Evolutionary conservation across 2,329 filamentous ascomycete species (phyloP).

Genomic region (Alternaria panax): DNA sequence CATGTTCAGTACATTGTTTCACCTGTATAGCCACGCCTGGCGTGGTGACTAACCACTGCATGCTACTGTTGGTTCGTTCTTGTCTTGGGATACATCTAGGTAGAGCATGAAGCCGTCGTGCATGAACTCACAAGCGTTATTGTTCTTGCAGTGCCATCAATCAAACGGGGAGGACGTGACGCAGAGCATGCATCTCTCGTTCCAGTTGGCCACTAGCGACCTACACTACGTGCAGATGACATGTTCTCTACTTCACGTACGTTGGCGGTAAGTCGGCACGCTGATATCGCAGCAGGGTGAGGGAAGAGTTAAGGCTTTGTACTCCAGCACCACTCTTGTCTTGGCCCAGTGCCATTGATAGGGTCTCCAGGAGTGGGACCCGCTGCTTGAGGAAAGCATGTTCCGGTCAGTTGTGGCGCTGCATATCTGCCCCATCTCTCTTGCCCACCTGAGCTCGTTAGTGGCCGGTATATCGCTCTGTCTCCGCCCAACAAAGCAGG

Average conservation of each 20-base stretch:
- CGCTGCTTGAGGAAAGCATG: neutral
- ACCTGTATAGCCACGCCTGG: neutral
- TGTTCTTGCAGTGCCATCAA: neutral
- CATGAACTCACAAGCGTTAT: neutral
- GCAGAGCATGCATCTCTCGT: neutral
- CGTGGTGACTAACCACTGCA: neutral
- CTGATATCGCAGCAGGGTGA: neutral
- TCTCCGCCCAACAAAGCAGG: neutral
- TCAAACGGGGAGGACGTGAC: neutral
- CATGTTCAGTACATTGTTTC: neutral
- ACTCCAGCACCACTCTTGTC: neutral
- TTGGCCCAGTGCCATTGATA: neutral
- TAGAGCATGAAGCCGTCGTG: neutral
- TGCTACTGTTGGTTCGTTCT: neutral
- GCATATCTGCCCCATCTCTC: conserved; percentile 2
- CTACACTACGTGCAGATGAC: neutral
- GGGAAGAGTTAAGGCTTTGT: neutral
- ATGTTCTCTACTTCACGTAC: neutral
- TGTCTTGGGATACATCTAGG: neutral
- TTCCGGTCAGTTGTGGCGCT: conserved; percentile 5
- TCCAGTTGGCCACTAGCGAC: neutral
- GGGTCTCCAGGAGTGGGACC: neutral
- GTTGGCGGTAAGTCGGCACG: neutral
- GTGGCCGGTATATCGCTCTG: neutral
- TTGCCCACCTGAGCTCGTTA: neutral